phyloP scores from a whole-genome alignment of 2,329 filamentous ascomycete genomes.

The Colletotrichum shisoi region DNA sequence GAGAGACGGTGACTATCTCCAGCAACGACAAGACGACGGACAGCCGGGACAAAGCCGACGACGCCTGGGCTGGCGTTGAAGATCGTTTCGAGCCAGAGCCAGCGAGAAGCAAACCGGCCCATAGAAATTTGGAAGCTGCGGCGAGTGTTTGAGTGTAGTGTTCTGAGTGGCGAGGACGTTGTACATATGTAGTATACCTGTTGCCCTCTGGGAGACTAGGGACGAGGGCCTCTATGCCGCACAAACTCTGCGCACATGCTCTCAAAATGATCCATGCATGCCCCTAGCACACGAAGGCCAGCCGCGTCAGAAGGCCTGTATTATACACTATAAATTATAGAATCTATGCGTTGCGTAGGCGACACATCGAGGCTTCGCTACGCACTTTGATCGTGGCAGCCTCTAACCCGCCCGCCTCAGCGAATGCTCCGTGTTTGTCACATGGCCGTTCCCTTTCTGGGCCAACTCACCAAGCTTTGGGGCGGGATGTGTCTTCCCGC shows the following conservation, averaged over 20 bases:
- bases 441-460: constrained; percentile 40
- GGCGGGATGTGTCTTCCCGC: not conserved
- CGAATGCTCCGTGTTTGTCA: too few species aligned
- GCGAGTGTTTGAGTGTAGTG: not conserved
- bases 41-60: not conserved
- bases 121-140: not conserved
- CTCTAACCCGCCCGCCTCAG: not conserved
- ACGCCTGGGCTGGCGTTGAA: constrained; percentile 6
- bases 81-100: not conserved
- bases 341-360: not conserved
- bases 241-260: not conserved
- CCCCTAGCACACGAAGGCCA: not conserved
- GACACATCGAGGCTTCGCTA: too few species aligned
- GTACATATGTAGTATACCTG: constrained; percentile 19
- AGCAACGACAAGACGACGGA: not conserved
- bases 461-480: not conserved
- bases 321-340: not conserved
- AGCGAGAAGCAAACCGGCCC: not conserved
- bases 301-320: not conserved
- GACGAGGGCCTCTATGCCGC: not conserved
- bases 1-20: too few species aligned
- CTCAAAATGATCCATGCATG: not conserved
- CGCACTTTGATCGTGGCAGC: too few species aligned
- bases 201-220: not conserved
- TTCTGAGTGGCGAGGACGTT: not conserved